phyloP scores from a whole-genome alignment of 306 rosid species.

The Cicer bijugum region DNA sequence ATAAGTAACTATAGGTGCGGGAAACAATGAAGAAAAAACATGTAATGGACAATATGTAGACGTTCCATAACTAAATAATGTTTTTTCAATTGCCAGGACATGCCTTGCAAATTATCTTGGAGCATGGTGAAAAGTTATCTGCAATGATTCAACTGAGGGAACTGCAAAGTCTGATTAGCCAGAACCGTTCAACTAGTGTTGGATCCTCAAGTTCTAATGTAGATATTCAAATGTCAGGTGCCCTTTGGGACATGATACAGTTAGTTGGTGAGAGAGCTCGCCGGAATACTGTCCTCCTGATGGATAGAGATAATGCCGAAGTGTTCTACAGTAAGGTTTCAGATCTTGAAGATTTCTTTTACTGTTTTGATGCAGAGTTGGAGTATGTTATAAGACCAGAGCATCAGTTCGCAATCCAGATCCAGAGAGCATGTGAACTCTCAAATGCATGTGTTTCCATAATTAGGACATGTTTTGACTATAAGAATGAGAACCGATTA shows the following conservation, averaged over 20 bases:
- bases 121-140: slow-evolving; percentile 94
- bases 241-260: slow-evolving; percentile 96
- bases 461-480: slow-evolving; percentile 65
- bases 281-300: slow-evolving; percentile 84
- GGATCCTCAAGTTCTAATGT: slow-evolving; percentile 55
- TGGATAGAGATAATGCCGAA: slow-evolving; percentile 99
- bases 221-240: slow-evolving; percentile 77
- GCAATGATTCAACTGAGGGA: slow-evolving; percentile 94
- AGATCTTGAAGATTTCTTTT: slow-evolving; percentile 81
- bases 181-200: slow-evolving; percentile 66
- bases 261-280: slow-evolving; percentile 93
- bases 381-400: slow-evolving; percentile 73
- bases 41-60: neutral
- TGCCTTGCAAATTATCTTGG: slow-evolving; percentile 83
- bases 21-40: neutral
- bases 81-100: slow-evolving; percentile 59
- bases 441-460: slow-evolving; percentile 83
- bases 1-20: slow-evolving; percentile 25
- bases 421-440: slow-evolving; percentile 88
- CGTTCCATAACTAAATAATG: slow-evolving; percentile 41
- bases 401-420: slow-evolving; percentile 67
- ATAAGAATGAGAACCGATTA: slow-evolving; percentile 73
- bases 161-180: slow-evolving; percentile 74
- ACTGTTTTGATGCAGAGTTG: slow-evolving; percentile 80
- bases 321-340: slow-evolving; percentile 97